These are phyloP conservation scores for Austroboletus novae-zelandiae DNA, from an alignment of 1,284 basidiomycete genomes.

Conservation along the genomic window DNA sequence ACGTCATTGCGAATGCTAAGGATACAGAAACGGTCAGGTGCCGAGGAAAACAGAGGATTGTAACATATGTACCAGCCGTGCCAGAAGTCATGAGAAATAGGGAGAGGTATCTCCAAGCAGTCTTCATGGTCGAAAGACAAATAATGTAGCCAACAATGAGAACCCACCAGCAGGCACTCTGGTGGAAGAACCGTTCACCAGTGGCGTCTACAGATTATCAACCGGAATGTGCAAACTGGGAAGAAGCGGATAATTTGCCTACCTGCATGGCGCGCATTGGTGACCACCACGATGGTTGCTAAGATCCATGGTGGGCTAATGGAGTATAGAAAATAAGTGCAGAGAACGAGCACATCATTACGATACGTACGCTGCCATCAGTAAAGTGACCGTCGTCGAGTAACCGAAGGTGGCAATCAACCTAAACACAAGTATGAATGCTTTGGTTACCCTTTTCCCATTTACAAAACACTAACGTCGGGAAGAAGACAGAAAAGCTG, in stretches of 20 bases:
- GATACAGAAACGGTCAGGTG: background rate
- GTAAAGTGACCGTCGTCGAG: slow-evolving; percentile 54
- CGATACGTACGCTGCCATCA: slow-evolving; percentile 59
- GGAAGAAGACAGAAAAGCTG: slow-evolving; percentile 74
- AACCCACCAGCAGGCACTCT: background rate
- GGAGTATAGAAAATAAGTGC: background rate
- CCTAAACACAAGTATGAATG: slow-evolving; percentile 29
- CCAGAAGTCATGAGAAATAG: background rate
- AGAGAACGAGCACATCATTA: background rate
- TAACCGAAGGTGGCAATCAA: slow-evolving; percentile 66
- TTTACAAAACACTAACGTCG: slow-evolving; percentile 44
- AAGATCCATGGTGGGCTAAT: slow-evolving; percentile 63
- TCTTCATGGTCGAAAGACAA: background rate
- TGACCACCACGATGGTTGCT: slow-evolving; percentile 50
- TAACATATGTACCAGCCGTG: background rate
- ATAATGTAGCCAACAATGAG: background rate
- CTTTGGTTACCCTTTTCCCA: background rate
- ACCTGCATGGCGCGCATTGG: slow-evolving; percentile 70
- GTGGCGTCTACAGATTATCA: background rate
- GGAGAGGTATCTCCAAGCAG: background rate
- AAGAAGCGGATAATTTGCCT: slow-evolving; percentile 10
- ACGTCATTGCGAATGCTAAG: background rate
- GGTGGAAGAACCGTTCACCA: slow-evolving; percentile 7
- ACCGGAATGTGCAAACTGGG: too few relatives aligned
- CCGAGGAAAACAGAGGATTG: background rate